Conservation (phyloP, 148 eudicot species). For the Chenopodium quinoa region DNA sequence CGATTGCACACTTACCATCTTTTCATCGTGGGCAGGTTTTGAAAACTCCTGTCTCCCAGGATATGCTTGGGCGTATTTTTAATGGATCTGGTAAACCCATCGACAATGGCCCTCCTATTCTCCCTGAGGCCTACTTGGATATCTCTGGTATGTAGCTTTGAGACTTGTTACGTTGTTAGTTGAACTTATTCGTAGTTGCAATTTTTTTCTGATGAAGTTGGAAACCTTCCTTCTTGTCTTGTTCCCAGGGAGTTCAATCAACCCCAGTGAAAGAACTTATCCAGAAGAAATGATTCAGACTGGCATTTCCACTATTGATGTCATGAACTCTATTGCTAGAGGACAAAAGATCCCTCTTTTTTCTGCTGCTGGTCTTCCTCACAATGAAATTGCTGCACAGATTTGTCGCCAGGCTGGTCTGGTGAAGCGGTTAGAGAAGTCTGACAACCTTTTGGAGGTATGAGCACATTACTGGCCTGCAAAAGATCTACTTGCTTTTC, state of each 20-base stretch:
- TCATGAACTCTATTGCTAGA: constrained; percentile 99
- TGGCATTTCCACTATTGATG: constrained; percentile 97
- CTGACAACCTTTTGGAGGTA: constrained; percentile 83
- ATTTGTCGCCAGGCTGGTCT: constrained; percentile 97
- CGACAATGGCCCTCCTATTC: constrained; percentile 97
- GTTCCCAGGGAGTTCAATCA: constrained; percentile 89
- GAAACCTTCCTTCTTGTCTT: constrained; percentile 2
- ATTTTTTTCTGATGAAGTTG: background rate
- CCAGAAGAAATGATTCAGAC: constrained; percentile 99
- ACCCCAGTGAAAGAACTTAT: constrained; percentile 98
- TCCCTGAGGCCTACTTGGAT: constrained; percentile 96
- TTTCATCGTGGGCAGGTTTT: constrained; percentile 51
- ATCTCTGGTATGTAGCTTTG: constrained; percentile 65
- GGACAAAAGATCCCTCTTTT: constrained; percentile 98
- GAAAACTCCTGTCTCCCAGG: constrained; percentile 95
- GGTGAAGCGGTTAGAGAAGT: constrained; percentile 92
- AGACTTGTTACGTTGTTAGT: background rate
- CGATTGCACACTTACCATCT: background rate
- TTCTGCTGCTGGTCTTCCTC: constrained; percentile 99
- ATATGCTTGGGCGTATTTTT: constrained; percentile 99
- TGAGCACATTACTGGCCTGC: constrained; percentile 15
- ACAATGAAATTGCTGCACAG: constrained; percentile 98
- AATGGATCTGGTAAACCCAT: constrained; percentile 99
- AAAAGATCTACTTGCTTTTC: background rate
- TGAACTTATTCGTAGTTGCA: background rate